Evolutionary conservation across 2,329 filamentous ascomycete species (phyloP).

Genomic region (Diaporthe sp.): DNA sequence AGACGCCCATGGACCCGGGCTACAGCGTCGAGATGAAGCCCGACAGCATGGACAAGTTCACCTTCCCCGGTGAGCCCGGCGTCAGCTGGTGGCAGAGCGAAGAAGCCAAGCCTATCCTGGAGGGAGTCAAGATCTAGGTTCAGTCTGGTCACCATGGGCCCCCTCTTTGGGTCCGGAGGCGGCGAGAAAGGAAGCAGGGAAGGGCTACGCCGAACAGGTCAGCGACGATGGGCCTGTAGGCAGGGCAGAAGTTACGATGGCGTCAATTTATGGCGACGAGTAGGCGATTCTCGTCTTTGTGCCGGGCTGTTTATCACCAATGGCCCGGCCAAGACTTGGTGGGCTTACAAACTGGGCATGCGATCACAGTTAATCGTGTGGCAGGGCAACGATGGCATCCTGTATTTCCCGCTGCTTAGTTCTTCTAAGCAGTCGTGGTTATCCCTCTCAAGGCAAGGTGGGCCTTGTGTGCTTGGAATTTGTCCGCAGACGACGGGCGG

Average conservation of each 20-base stretch:
- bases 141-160: neutral
- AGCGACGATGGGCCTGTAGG: conserved; percentile 42
- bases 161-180: too few relatives aligned
- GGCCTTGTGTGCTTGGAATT: conserved; percentile 16
- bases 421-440: conserved; percentile 14
- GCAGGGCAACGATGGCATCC: conserved; percentile 48
- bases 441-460: conserved; percentile 30
- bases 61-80: conserved; percentile 81
- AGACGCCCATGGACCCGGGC: conserved; percentile 84
- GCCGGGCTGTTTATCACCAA: conserved; percentile 22
- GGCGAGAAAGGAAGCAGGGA: conserved; percentile 26
- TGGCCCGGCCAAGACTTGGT: conserved; percentile 26
- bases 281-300: conserved; percentile 39
- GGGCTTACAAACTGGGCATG: conserved; percentile 37
- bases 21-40: conserved; percentile 96
- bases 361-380: conserved; percentile 41
- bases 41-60: conserved; percentile 84
- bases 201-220: conserved; percentile 36
- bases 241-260: conserved; percentile 49
- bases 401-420: conserved; percentile 38
- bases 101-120: conserved; percentile 81
- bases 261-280: conserved; percentile 45
- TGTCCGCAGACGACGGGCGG: conserved; percentile 43
- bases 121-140: conserved; percentile 67
- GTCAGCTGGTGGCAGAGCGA: conserved; percentile 90